Evolutionary conservation across 2,329 filamentous ascomycete species (phyloP), one percentile per base, ranked within the genome.

Genomic region (Dendrostoma leiphaemia): DNA sequence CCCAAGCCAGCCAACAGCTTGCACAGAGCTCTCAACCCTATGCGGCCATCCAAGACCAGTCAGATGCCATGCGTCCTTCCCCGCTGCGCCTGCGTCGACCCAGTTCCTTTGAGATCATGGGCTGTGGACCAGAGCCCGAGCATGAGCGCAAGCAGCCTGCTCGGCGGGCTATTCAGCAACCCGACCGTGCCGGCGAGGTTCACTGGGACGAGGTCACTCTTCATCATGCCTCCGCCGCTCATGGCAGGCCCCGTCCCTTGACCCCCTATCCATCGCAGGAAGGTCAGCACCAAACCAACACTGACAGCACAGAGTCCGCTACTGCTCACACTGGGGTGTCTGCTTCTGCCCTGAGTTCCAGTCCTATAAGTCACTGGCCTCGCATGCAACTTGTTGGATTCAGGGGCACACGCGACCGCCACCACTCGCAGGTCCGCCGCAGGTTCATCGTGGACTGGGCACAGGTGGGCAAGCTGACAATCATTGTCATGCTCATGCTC

Each of bases 41-140:
- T 12, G 19, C 19, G 10, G 10, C 38, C 3, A 7, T 15, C 38
- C 21, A 21, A 21, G 23, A n/a, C 10, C 21, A 21, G 6, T n/a
- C n/a, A n/a, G n/a, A n/a, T n/a, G n/a, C n/a, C n/a, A n/a, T n/a
- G n/a, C n/a, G n/a, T n/a, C n/a, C n/a, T n/a, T n/a, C n/a, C n/a
- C n/a, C n/a, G n/a, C n/a, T n/a, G n/a, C n/a, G n/a, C n/a, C n/a
- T n/a, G 1, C 29, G 10, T 5, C 9, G 17, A n/a, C 13, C 53
- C 2, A 48, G 49, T 6, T 56, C 54, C 0, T 37, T 53, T 0
- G 49, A 53, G 10, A 56, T 56, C 12, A 40, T 56, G 49, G 49
- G 53, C 1, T 53, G 53, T 6, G 6, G 28, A n/a, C 19, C 28
- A 10, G 1, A 21, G 9, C 1, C 24, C 41, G 2, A 51, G n/a